Base-by-base conservation (phyloP, 2,329 filamentous ascomycete genomes). In the Gliomastix tumulicola region DNA sequence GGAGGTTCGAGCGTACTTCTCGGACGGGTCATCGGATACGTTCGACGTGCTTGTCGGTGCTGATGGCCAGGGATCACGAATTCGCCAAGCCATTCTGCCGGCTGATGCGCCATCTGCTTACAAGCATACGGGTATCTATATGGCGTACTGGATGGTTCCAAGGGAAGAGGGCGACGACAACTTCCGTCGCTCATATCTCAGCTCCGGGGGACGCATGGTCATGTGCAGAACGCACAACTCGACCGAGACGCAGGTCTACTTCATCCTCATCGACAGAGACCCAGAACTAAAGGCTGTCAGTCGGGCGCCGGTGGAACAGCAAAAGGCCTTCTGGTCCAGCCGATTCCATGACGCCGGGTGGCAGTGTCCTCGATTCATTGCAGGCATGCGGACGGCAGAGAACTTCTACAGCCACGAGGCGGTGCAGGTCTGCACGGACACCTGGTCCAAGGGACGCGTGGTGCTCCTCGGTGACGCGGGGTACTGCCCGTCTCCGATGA, bases 41-140 rank as follows among this genome's bases (percentile, higher is more conserved):
- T 78, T 62, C 40, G 73, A 78, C 46, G 44, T 79, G 0, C 52
- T 79, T 0, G 60, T 78, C 32, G 72, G 66, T 7, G 71, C 73
- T 3, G 74, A 79, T 45, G 75, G 75, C 0, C 65, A 49, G 21
- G 34, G 37, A 10, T 50, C 48, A 3, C 40, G 43, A 3, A 44
- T 43, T 18, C 36, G 48, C 17, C 42, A 39, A 21, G n/a, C 19
- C 7, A 30, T 39, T 8, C 15, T 42, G 3, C 63, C 32, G 54
- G 57, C 10, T 41, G 44, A 4, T 34, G 32, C 9, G 19, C 41
- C 21, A 39, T 38, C 3, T 43, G 53, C 30, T 50, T 49, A 47
- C 50, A 65, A 58, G 44, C 43, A 59, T 4, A 44, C 21, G 7
- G 40, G 47, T 3, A 4, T 53, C 10, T 52, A 54, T 32, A 36